Base-by-base conservation (phyloP, 306 rosid species). In the Vigna unguiculata region DNA sequence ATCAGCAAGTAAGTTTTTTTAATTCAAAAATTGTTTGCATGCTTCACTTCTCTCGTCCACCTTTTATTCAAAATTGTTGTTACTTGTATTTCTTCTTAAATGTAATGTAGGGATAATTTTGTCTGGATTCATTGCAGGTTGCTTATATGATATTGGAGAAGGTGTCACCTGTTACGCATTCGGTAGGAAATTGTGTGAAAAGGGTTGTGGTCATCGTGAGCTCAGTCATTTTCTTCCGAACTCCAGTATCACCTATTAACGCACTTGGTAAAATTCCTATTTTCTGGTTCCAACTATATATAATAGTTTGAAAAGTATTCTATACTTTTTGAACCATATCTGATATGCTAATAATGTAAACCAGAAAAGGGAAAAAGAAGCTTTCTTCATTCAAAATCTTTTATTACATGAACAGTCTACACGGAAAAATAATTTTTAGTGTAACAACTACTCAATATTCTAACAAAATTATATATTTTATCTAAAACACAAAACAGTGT, bases 151-250 rank as follows among this genome's bases (percentile, higher is more conserved):
- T 96, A 84, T 83, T 96, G 86, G 84, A 85, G 78, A 89, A 96
- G 83, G 99, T 96, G 73, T 96, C 99, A 46, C 99, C 99, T 60
- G 98, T 96, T 68, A 91, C 97, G 13, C 99, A 91, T 83, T 96
- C 99, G 0, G 99, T 92, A 0, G 97, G 91, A 28, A 96, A 96
- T 69, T 92, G 98, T 77, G 88, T 92, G 84, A 96, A 96, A 88
- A 86, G 99, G 30, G 99, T 96, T 68, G 97, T 89, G 81, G 99
- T 96, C 68, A 91, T 96, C 1, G 93, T 90, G 71, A 96, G 99
- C 96, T 83, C 99, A 65, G 96, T 96, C 78, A 73, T 96, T 83
- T 91, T 96, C 88, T 96, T 96, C 90, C 86, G 79, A 81, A 88
- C 99, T 69, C 91, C 98, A 0, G 99, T 96, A 61, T 82, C 97